Conservation (phyloP, 306 rosid genomes). For the Astragalus glycyphyllos region DNA sequence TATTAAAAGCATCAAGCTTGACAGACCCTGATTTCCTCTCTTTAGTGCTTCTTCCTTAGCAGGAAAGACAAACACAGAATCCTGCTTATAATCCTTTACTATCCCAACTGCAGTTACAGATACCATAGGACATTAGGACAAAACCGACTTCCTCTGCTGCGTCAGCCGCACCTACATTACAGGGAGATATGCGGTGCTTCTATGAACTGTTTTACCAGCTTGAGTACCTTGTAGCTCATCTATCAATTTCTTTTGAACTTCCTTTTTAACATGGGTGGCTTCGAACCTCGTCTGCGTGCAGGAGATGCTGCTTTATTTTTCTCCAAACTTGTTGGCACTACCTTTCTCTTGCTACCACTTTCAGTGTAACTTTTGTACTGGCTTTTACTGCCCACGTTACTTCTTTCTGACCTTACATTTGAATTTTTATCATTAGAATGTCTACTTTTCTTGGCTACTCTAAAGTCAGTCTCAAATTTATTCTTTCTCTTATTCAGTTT, state of each 20-base stretch:
- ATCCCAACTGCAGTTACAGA: constrained; percentile 23
- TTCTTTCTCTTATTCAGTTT: constrained; percentile 54
- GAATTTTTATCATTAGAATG: constrained; percentile 46
- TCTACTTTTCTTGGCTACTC: constrained; percentile 46
- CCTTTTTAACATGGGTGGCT: constrained; percentile 42
- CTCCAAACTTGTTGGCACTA: neutral
- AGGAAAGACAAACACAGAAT: neutral
- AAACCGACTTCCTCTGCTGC: neutral
- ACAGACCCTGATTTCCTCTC: constrained; percentile 11
- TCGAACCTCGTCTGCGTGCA: constrained; percentile 46
- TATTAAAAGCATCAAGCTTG: constrained; percentile 4
- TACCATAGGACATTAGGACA: constrained; percentile 1
- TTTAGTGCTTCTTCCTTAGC: neutral
- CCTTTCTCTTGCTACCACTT: constrained; percentile 50
- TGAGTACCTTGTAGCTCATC: neutral
- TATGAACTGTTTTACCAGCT: constrained; percentile 24
- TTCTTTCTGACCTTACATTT: constrained; percentile 43
- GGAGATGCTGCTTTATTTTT: constrained; percentile 43
- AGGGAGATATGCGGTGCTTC: constrained; percentile 28
- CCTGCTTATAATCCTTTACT: constrained; percentile 15
- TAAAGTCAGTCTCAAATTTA: constrained; percentile 37
- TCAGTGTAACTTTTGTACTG: constrained; percentile 39
- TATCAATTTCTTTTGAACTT: constrained; percentile 39
- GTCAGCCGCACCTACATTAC: constrained; percentile 17
- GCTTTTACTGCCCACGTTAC: constrained; percentile 37